Base-by-base conservation (phyloP, 768 basidiomycete genomes). In the Hortiboletus campestris region DNA sequence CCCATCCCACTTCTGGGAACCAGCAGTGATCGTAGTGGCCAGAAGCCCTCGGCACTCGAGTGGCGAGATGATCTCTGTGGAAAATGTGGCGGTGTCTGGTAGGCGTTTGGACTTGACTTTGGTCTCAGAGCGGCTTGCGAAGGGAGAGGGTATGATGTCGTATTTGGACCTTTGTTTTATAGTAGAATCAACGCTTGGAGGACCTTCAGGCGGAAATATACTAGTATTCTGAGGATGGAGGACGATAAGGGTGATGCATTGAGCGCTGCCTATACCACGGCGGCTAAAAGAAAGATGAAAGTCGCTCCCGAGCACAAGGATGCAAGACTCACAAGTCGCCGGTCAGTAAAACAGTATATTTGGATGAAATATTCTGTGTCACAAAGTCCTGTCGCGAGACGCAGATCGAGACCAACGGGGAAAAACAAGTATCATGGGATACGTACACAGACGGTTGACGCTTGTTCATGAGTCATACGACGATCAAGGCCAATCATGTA, bases 241-340 rank as follows among this genome's bases (percentile, higher is more conserved):
- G 35, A 67, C 43, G 40, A 43, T 47, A 36, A 49, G 57, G 25
- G 28, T 47, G n/a, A 71, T 36, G 11, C 59, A 34, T 28, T 58
- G 53, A 19, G 69, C 56, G 16, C 32, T 61, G 46, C 38, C 25
- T 48, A 25, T 22, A 25, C 76, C 78, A 38, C 85, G 80, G 17
- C 85, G 82, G 59, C 85, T 67, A 36, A 46, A 38, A 45, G n/a
- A 51, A 31, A 32, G n/a, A 34, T 56, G 9, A 59, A 35, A 17
- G 36, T 39, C n/a, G 6, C 2, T 2, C 17, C 28, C 12, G 19
- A 43, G 20, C 29, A 17, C 28, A 38, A 20, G n/a, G 8, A 53
- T n/a, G n/a, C 12, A n/a, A 20, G 5, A 69, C 86, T 65, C 63
- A 88, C 86, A 85, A 83, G 69, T 75, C 75, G 11, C 84, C 85